Evolutionary conservation across 768 basidiomycete species (phyloP).

Genomic region (Royoungia palumana): DNA sequence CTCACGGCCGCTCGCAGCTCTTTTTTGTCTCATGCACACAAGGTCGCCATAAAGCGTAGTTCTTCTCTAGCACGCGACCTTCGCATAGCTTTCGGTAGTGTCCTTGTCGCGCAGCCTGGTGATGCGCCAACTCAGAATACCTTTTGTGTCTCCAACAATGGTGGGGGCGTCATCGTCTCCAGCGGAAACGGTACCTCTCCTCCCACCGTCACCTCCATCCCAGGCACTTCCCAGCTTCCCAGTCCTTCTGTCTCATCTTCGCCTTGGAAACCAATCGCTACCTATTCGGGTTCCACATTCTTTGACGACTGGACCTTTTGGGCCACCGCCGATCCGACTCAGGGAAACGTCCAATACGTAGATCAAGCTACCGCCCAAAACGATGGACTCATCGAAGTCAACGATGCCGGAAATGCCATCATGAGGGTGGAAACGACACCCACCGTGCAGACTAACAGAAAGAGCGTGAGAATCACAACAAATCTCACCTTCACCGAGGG

Average conservation of each 20-base stretch:
- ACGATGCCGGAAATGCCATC: constrained; percentile 68
- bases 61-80: constrained; percentile 65
- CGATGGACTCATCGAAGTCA: constrained; percentile 63
- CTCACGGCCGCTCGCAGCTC: constrained; percentile 22
- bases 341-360: constrained; percentile 67
- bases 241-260: constrained; percentile 36
- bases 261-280: constrained; percentile 56
- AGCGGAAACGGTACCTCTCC: constrained; percentile 20
- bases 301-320: constrained; percentile 83
- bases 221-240: constrained; percentile 17
- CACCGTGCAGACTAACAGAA: constrained; percentile 61
- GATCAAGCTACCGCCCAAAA: constrained; percentile 56
- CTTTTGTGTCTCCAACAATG: constrained; percentile 34
- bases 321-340: constrained; percentile 68
- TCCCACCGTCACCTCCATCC: constrained; percentile 23
- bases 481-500: constrained; percentile 56
- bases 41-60: constrained; percentile 54
- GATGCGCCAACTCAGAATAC: constrained; percentile 28
- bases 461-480: constrained; percentile 76
- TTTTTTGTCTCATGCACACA: constrained; percentile 47
- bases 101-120: constrained; percentile 44
- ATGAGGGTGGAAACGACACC: constrained; percentile 89
- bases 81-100: constrained; percentile 57
- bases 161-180: constrained; percentile 20
- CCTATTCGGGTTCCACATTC: constrained; percentile 66